Conservation (phyloP, 2,329 filamentous ascomycete genomes). For the Neofusicoccum laricinum region DNA sequence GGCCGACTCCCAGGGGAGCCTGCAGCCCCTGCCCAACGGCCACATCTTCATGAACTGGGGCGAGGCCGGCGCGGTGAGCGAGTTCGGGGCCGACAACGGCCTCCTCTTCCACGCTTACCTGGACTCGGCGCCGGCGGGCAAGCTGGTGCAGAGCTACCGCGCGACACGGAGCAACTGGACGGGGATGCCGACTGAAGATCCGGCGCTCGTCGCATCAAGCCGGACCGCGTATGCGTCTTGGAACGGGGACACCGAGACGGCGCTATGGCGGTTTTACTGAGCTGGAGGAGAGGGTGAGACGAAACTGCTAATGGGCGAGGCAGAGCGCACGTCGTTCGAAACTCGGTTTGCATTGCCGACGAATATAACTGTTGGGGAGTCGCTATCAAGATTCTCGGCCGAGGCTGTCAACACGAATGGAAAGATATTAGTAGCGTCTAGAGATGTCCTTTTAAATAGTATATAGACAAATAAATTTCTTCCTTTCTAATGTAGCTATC, state of each 20-base stretch:
- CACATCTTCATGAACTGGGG: constrained; percentile 51
- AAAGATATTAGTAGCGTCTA: no score
- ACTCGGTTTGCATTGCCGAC: constrained; percentile 4
- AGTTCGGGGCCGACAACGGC: constrained; percentile 42
- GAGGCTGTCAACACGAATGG: no score
- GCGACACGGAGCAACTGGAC: constrained; percentile 28
- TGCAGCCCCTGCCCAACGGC: constrained; percentile 40
- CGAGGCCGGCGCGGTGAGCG: constrained; percentile 47
- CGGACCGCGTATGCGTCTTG: constrained; percentile 23
- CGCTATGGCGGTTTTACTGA: constrained; percentile 26
- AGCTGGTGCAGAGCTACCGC: constrained; percentile 36
- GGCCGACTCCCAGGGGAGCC: constrained; percentile 38
- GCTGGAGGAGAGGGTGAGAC: not conserved
- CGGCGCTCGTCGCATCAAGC: constrained; percentile 19
- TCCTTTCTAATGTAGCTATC: no score
- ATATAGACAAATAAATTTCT: no score
- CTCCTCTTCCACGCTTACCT: constrained; percentile 41
- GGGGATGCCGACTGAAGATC: constrained; percentile 21
- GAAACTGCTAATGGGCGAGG: not conserved
- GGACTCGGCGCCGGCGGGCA: constrained; percentile 16
- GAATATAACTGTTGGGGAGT: no score
- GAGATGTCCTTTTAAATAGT: no score
- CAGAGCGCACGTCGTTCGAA: constrained; percentile 15
- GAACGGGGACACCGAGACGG: constrained; percentile 26
- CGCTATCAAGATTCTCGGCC: no score